Evolutionary conservation across 345 rosid species (phyloP).

Genomic region (Jatropha curcas): DNA sequence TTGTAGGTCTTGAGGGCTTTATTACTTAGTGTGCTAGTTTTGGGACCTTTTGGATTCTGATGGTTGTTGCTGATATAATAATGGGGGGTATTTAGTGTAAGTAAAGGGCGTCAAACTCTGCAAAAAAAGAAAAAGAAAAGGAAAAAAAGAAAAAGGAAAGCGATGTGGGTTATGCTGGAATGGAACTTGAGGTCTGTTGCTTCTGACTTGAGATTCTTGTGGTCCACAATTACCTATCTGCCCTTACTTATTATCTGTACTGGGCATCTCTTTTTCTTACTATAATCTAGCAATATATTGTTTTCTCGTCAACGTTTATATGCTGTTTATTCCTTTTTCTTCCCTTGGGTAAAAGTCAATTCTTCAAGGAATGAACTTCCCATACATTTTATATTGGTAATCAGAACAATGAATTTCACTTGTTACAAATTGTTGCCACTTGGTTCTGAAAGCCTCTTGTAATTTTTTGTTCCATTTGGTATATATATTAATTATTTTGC

Average conservation of each 20-base stretch:
- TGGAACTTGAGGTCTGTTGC: conserved; percentile 30
- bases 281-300: background rate
- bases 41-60: conserved; percentile 18
- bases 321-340: background rate
- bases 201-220: conserved; percentile 29
- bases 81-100: background rate
- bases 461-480: background rate
- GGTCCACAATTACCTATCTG: conserved; percentile 25
- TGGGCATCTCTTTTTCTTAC: background rate
- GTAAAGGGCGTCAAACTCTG: background rate
- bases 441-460: background rate
- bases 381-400: background rate
- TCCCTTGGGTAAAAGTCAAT: background rate
- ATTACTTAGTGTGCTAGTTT: conserved; percentile 2
- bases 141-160: background rate
- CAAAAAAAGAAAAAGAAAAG: conserved; percentile 2
- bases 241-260: conserved; percentile 24
- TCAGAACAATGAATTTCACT: background rate
- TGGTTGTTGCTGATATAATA: conserved; percentile 1
- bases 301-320: background rate
- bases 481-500: background rate
- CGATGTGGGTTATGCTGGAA: conserved; percentile 16
- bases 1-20: conserved; percentile 4
- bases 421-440: background rate
- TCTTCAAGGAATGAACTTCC: background rate